Base-by-base conservation (phyloP, 768 basidiomycete genomes). In the Mycena belliarum region DNA sequence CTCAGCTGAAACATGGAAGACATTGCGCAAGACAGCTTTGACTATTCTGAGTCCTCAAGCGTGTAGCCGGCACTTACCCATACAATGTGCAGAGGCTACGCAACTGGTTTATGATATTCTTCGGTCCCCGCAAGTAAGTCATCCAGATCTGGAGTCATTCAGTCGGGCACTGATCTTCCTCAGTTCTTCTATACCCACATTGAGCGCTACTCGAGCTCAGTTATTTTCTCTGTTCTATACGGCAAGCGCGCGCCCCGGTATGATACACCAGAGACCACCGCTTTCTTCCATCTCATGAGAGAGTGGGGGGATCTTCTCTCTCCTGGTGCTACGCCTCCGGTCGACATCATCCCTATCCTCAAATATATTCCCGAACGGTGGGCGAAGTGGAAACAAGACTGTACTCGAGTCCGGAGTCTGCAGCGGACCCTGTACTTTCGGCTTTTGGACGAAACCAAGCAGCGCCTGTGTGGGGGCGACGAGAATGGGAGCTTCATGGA, bases 401-500 rank as follows among this genome's bases (percentile, higher is more conserved):
- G 38, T 21, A 61, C 49, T 21, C 54, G 68, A 26, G 49, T 69
- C 21, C 52, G 66, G 12, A 44, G 11, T 3, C 43, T 69, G 26
- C 74, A 74, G 45, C 66, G 67, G 21, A 49, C 49, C 18, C 51
- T 73, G 6, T 74, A 72, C 47, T 65, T 65, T 29, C 65, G 66
- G 3, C 51, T 73, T 10, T 52, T 73, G 16, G 58, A 63, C 2
- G 65, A 66, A 24, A 66, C 60, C 15, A 63, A 67, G 52, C 58
- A 60, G 9, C 51, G 72, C 9, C 28, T 73, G 15, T 48, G 54
- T 11, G 59, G 58, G 18, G 72, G 71, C 12, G 49, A 64, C 32
- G 58, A 57, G n/a, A 70, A 64, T 33, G 75, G 71, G 3, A 65
- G 65, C 42, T 74, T 66, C 52, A 65, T 75, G 63, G 75, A 76